phyloP scores from a whole-genome alignment of 225 moss, liverwort and hornwort species.

The Anthoceros angustus region DNA sequence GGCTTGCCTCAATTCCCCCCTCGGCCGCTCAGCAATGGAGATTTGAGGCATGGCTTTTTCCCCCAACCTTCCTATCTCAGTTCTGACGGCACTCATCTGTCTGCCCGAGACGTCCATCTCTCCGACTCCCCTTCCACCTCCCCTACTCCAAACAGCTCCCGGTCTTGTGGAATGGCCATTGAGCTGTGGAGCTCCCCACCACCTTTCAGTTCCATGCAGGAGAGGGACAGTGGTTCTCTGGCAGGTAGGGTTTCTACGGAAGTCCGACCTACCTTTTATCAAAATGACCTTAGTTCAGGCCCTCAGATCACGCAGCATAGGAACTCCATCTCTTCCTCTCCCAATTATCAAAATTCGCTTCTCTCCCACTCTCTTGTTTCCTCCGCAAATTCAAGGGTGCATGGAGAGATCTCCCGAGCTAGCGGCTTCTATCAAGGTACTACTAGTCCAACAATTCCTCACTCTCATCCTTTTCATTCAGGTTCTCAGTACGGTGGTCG shows the following conservation, averaged over 20 bases:
- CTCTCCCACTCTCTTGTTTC: conserved; percentile 8
- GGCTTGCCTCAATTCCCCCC: conserved; percentile 70
- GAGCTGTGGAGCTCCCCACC: neutral
- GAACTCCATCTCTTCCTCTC: conserved; percentile 46
- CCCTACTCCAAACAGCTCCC: neutral
- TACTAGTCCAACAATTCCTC: neutral
- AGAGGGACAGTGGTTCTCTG: conserved; percentile 17
- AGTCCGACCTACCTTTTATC: conserved; percentile 30
- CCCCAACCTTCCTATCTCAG: conserved; percentile 11
- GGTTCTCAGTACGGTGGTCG: neutral
- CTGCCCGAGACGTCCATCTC: neutral
- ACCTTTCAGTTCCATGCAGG: neutral
- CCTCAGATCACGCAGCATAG: conserved; percentile 34
- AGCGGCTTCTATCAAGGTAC: neutral
- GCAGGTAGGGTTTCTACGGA: conserved; percentile 48
- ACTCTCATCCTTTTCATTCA: neutral
- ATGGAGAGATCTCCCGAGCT: neutral
- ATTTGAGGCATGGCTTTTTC: conserved; percentile 21
- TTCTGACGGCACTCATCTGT: neutral
- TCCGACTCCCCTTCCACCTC: neutral
- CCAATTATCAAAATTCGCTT: conserved; percentile 26
- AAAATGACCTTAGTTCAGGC: conserved; percentile 27
- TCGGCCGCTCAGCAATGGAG: conserved; percentile 38
- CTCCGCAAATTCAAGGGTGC: neutral
- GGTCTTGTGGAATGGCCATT: neutral